Evolutionary conservation across 2,329 filamentous ascomycete genomes (phyloP).

Genomic region (Fonsecaea erecta): DNA sequence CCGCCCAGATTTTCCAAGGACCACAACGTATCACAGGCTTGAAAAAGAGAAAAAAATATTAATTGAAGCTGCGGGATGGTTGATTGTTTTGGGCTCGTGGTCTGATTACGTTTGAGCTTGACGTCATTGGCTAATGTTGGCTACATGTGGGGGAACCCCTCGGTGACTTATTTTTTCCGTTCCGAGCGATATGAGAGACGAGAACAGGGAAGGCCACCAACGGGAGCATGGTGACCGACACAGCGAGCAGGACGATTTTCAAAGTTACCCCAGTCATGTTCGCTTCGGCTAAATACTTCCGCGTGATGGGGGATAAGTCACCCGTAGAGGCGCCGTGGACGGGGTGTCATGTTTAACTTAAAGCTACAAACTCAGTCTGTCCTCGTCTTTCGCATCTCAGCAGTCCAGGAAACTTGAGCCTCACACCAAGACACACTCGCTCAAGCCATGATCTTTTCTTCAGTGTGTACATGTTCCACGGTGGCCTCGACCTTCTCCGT

Average conservation of each 20-base stretch:
- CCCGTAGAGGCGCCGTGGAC: not conserved
- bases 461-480: conserved; percentile 46
- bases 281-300: not conserved
- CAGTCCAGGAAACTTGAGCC: not conserved
- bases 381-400: not conserved
- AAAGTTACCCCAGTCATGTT: not conserved
- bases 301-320: not conserved
- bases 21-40: not conserved
- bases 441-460: conserved; percentile 25
- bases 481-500: conserved; percentile 60
- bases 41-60: not conserved
- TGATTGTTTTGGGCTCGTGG: not conserved
- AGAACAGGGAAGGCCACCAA: not conserved
- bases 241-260: not conserved
- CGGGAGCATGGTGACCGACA: not conserved
- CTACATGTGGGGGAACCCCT: too few relatives aligned
- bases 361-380: not conserved
- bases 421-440: not conserved
- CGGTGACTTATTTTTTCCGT: not conserved
- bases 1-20: not conserved
- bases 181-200: not conserved
- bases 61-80: not conserved
- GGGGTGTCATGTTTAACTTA: not conserved
- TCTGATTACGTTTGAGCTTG: conserved; percentile 15
- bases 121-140: conserved; percentile 6